Conservation (phyloP, 345 rosid genomes). For the Erucastrum elatum region DNA sequence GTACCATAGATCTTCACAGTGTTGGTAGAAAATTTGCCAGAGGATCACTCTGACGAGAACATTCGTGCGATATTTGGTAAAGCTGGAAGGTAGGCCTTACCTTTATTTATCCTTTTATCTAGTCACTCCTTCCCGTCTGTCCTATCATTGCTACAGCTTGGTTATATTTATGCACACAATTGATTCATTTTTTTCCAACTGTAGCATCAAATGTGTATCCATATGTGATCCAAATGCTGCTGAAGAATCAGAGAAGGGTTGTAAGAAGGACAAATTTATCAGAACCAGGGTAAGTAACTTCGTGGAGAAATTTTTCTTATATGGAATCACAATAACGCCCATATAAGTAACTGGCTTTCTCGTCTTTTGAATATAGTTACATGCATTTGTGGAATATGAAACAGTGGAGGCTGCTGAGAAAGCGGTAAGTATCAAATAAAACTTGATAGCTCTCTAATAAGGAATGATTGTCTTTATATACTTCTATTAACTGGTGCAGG, state of each 20-base stretch:
- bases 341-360: slow-evolving; percentile 13
- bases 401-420: slow-evolving; percentile 82
- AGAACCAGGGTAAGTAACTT: slow-evolving; percentile 59
- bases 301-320: slow-evolving; percentile 5
- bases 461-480: not conserved
- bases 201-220: slow-evolving; percentile 59
- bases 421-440: slow-evolving; percentile 59
- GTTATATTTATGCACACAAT: not conserved
- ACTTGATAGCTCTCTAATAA: not conserved
- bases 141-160: slow-evolving; percentile 9
- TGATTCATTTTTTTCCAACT: slow-evolving; percentile 1
- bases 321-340: not conserved
- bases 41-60: slow-evolving; percentile 76
- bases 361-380: slow-evolving; percentile 48
- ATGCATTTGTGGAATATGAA: slow-evolving; percentile 86
- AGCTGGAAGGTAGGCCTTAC: slow-evolving; percentile 70
- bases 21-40: slow-evolving; percentile 91
- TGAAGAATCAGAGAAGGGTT: slow-evolving; percentile 62
- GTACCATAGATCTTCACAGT: slow-evolving; percentile 69
- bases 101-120: not conserved
- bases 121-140: not conserved
- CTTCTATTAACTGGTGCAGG: slow-evolving; percentile 51
- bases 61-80: slow-evolving; percentile 61
- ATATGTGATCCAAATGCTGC: slow-evolving; percentile 57
- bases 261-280: slow-evolving; percentile 50